phyloP scores from a whole-genome alignment of 75 land plant species.

The Picea glauca region DNA sequence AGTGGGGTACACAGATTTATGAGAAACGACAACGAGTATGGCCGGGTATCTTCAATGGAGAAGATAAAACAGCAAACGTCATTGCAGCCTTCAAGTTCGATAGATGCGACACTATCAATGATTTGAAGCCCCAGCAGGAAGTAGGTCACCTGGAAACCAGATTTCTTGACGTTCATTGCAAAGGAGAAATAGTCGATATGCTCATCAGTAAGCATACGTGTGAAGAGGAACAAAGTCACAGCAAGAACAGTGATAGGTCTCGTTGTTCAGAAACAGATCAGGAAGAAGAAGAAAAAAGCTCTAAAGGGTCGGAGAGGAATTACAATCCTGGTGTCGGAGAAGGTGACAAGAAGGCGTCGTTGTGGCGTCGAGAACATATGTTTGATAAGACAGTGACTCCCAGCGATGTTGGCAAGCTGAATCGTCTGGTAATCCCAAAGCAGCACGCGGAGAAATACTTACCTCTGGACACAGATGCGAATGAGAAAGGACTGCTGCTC shows the following conservation, averaged over 20 bases:
- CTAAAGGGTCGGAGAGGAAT: too few relatives aligned
- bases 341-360: not conserved
- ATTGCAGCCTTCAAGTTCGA: not conserved
- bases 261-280: too few relatives aligned
- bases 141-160: too few relatives aligned
- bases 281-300: too few relatives aligned
- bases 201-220: too few relatives aligned
- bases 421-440: constrained; percentile 64
- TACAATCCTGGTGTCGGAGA: too few relatives aligned
- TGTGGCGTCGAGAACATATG: not conserved
- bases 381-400: not conserved
- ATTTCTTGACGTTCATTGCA: too few relatives aligned
- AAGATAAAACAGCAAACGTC: not conserved
- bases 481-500: constrained; percentile 51
- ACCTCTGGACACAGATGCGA: constrained; percentile 40
- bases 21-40: not conserved
- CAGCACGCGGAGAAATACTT: constrained; percentile 67
- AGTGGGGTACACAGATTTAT: not conserved
- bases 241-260: too few relatives aligned
- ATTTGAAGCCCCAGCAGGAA: not conserved
- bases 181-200: too few relatives aligned
- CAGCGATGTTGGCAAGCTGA: constrained; percentile 17
- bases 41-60: not conserved
- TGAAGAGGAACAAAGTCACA: too few relatives aligned
- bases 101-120: not conserved